phyloP scores from a whole-genome alignment of 2,329 filamentous ascomycete genomes.

The Aspergillus jensenii region DNA sequence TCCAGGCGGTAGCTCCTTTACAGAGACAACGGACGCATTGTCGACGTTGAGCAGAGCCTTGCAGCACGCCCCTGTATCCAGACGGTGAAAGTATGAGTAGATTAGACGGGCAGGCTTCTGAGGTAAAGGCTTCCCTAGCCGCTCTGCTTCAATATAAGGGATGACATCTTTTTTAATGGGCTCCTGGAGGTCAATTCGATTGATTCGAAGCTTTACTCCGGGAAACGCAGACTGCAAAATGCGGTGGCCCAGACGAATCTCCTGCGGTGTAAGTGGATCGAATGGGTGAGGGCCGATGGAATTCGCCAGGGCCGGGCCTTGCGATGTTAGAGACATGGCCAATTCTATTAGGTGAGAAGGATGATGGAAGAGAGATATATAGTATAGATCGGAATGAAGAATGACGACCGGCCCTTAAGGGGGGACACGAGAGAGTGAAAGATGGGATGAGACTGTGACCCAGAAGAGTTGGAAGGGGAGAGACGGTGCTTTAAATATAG shows the following conservation, averaged over 20 bases:
- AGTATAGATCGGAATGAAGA: no score
- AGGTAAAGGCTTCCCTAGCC: conserved; percentile 50
- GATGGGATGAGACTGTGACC: background rate
- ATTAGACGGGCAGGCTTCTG: conserved; percentile 52
- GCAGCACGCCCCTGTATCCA: conserved; percentile 44
- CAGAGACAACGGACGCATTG: conserved; percentile 33
- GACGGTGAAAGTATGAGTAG: conserved; percentile 52
- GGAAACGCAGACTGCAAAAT: conserved; percentile 38
- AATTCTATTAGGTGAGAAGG: background rate
- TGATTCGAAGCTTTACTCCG: conserved; percentile 51
- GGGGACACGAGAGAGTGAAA: background rate
- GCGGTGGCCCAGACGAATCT: conserved; percentile 37
- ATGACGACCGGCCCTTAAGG: background rate
- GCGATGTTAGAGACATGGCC: conserved; percentile 16
- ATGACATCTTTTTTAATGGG: conserved; percentile 60
- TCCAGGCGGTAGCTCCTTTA: conserved; percentile 46
- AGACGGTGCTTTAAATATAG: background rate
- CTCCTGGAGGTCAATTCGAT: conserved; percentile 66
- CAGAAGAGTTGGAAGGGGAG: background rate
- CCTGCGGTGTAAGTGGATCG: conserved; percentile 38
- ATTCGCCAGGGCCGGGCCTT: conserved; percentile 14
- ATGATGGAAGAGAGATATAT: background rate
- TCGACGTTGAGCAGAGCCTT: conserved; percentile 43
- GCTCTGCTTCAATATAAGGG: conserved; percentile 63
- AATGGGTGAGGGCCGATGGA: conserved; percentile 34